Base-by-base conservation (phyloP, 1,139 yeast genomes). In the Arxiozyma telluris region DNA sequence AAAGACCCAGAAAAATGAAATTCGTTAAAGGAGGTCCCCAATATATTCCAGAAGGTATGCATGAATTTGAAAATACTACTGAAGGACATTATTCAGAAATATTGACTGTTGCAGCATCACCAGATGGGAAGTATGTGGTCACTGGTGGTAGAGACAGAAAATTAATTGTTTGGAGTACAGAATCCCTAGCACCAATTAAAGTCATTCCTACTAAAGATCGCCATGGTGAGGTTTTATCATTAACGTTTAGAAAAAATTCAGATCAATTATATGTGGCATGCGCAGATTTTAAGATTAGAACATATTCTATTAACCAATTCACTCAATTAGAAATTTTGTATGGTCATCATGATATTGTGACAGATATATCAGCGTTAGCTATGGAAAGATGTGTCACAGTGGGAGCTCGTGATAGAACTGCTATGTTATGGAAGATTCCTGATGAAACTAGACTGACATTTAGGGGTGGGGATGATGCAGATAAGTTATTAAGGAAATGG, bases 311-410 rank as follows among this genome's bases (percentile, higher is more conserved):
- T 57, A 87, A 83, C 64, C 97, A 90, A 70, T 79, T 86, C 67
- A 83, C 96, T 17, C 96, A 89, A 69, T 77, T 91, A 64, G 98
- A 93, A 72, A 83, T 88, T 4, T 75, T 93, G 51, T 93, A 89
- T 70, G 98, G 98, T 1, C 98, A 93, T 70, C 98, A 94, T 73
- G 98, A 94, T 68, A 76, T 80, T 54, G 91, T 93, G 47, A 78
- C 80, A 48, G 97, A 84, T 65, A 84, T 93, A 54, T 74, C 90
- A 25, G 87, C 96, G 0, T 75, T 93, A 59, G 80, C 82, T 20
- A 82, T 83, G 69, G 98, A 93, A 67, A 82, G 96, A 52, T 93
- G 98, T 75, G 93, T 93, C 43, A 88, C 96, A 23, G 98, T 91
- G 27, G 98, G 98, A 22, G 78, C 95, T 5, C 80, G 98, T 64